Percentiles rank a stretch among this genome's conserved stretches.
Evolutionary conservation across 208 protist species (phyloP).

Genomic region (Borovskyia barvae): DNA sequence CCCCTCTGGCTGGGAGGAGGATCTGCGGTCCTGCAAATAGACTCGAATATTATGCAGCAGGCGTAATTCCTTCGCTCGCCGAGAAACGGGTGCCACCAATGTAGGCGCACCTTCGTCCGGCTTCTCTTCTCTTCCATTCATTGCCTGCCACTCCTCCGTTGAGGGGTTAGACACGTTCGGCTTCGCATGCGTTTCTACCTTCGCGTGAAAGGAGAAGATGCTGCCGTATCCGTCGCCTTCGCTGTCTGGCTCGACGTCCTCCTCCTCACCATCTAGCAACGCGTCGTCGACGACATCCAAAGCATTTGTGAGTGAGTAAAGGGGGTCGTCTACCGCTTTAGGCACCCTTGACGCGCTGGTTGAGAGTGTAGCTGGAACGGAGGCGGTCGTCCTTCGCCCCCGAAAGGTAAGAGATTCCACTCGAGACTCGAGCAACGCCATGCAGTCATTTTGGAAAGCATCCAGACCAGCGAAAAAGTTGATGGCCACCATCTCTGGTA

Average conservation of each 20-base stretch:
- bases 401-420: neutral
- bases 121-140: neutral
- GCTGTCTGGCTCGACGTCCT: conserved; percentile 68
- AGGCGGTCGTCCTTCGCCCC: neutral
- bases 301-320: conserved; percentile 27
- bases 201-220: conserved; percentile 43
- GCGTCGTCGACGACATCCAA: conserved; percentile 56
- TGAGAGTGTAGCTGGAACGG: neutral
- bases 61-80: conserved; percentile 5
- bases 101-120: neutral
- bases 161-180: neutral
- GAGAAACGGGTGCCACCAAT: neutral
- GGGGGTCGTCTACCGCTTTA: conserved; percentile 34
- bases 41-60: conserved; percentile 70
- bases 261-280: conserved; percentile 58
- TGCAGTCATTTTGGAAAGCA: conserved; percentile 47
- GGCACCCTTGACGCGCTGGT: neutral
- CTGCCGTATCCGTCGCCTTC: conserved; percentile 82
- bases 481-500: conserved; percentile 80
- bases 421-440: conserved; percentile 15
- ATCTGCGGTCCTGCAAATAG: conserved; percentile 34
- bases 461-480: conserved; percentile 86
- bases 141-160: neutral
- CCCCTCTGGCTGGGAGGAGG: neutral
- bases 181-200: neutral